Base-by-base conservation (phyloP, 345 rosid genomes). In the Salix koriyanagi region DNA sequence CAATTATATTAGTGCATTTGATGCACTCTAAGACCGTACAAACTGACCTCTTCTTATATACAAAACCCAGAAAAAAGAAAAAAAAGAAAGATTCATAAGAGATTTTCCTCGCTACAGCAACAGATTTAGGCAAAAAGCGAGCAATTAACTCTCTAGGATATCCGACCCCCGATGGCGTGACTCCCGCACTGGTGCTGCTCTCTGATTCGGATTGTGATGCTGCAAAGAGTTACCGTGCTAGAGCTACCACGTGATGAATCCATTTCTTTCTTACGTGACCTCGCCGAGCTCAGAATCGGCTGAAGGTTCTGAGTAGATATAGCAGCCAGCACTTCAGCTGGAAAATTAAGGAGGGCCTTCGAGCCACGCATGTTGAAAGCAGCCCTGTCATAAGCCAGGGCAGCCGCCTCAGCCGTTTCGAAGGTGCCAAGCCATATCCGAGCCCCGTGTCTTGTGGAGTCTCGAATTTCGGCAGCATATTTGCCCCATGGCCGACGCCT, bases 401-500 rank as follows among this genome's bases (percentile, higher is more conserved):
- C 93, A 10, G 93, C 93, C 67, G 79, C 86, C 78, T 90, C 91
- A 0, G 91, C 93, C 0, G 93, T 88, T 73, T 84, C 72, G 73
- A 85, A 90, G 1, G 91, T 90, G 26, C 93, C 93, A 4, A 90
- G 83, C 93, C 93, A 90, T 10, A 88, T 73, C 7, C 91, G 81
- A 0, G 88, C 84, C 7, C 93, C 93, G 0, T 82, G 77, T 8
- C 90, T 77, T 0, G 73, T 6, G 34, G 91, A 88, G 67, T 90
- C 93, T 0, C 93, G 91, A 37, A 90, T 90, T 79, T 90, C 91
- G 0, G 93, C 91, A 0, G 93, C 93, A 54, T 65, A 90, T 70
- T 90, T 90, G n/a, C 93, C 93, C 93, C 93, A 90, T 0, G 89
- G 93, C 6, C 93, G 87, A 7, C 88, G 87, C 79, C 93, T 71